Evolutionary conservation across 2,329 filamentous ascomycete genomes (phyloP).

Genomic region (Hirsutella minnesotensis): DNA sequence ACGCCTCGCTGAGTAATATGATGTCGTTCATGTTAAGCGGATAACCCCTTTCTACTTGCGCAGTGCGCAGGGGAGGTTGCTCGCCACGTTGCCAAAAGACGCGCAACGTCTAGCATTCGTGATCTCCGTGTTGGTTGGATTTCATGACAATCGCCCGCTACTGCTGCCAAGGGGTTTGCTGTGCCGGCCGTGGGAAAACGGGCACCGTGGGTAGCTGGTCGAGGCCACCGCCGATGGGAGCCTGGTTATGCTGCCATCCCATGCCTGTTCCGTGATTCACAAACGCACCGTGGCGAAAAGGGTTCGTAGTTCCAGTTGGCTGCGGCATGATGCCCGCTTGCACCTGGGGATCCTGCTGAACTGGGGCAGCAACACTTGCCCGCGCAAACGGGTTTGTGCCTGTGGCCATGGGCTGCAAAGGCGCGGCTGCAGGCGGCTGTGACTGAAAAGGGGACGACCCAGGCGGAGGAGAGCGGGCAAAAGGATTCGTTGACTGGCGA

Average conservation of each 20-base stretch:
- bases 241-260: constrained; percentile 74
- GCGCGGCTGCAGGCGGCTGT: constrained; percentile 13
- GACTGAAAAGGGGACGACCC: constrained; percentile 16
- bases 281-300: constrained; percentile 84
- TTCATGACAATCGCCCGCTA: no score
- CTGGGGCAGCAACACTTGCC: constrained; percentile 22
- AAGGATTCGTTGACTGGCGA: constrained; percentile 74
- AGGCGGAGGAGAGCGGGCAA: constrained; percentile 55
- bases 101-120: background rate
- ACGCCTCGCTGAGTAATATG: constrained; percentile 4
- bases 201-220: constrained; percentile 70
- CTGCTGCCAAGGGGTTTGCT: constrained; percentile 51
- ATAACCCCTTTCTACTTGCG: no score
- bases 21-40: background rate
- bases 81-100: no score
- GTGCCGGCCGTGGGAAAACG: constrained; percentile 72
- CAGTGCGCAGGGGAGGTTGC: no score
- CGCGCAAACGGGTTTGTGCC: constrained; percentile 49
- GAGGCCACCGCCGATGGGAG: constrained; percentile 69
- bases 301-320: constrained; percentile 82
- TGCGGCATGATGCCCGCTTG: constrained; percentile 47
- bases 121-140: no score
- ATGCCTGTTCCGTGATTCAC: constrained; percentile 80
- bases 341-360: constrained; percentile 27
- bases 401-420: constrained; percentile 36